These are phyloP conservation scores for Boletus sp. DNA, from an alignment of 1,284 basidiomycete species.

Conservation along the genomic window DNA sequence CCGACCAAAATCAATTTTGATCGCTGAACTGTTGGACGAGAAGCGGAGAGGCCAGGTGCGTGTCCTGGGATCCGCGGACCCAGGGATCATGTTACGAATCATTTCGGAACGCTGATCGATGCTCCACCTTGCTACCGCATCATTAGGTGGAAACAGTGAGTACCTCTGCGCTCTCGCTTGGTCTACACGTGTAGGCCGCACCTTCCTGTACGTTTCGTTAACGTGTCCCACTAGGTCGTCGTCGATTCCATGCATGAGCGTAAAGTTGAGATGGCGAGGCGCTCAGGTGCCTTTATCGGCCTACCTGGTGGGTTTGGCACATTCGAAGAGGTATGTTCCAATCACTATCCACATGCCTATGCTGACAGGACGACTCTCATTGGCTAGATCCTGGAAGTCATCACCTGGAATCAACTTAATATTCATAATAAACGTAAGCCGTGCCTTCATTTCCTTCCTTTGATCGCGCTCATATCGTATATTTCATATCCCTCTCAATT, in stretches of 20 bases:
- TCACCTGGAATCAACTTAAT: slow-evolving; percentile 88
- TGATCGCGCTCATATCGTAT: not conserved
- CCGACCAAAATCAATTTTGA: slow-evolving; percentile 19
- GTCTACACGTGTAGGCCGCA: slow-evolving; percentile 11
- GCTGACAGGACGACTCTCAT: slow-evolving; percentile 6
- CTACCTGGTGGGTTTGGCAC: slow-evolving; percentile 91
- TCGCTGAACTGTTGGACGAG: slow-evolving; percentile 38
- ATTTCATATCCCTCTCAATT: not conserved
- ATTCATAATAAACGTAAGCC: slow-evolving; percentile 80
- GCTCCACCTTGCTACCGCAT: not conserved
- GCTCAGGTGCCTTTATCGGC: slow-evolving; percentile 76
- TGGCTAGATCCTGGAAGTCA: slow-evolving; percentile 75
- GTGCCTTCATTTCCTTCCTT: slow-evolving; percentile 6
- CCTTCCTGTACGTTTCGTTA: slow-evolving; percentile 6
- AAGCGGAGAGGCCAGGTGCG: slow-evolving; percentile 43
- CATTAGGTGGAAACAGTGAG: slow-evolving; percentile 51
- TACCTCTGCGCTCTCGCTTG: slow-evolving; percentile 1
- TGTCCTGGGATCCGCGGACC: slow-evolving; percentile 6
- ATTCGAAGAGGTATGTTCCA: slow-evolving; percentile 72
- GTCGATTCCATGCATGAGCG: slow-evolving; percentile 91
- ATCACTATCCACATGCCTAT: not conserved
- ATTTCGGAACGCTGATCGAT: slow-evolving; percentile 11
- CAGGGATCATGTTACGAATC: not conserved
- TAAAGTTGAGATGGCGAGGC: slow-evolving; percentile 83
- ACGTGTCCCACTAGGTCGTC: slow-evolving; percentile 46